Evolutionary conservation across 306 rosid species (phyloP), one percentile per base, ranked within the genome.

Genomic region (Castanea crenata): DNA sequence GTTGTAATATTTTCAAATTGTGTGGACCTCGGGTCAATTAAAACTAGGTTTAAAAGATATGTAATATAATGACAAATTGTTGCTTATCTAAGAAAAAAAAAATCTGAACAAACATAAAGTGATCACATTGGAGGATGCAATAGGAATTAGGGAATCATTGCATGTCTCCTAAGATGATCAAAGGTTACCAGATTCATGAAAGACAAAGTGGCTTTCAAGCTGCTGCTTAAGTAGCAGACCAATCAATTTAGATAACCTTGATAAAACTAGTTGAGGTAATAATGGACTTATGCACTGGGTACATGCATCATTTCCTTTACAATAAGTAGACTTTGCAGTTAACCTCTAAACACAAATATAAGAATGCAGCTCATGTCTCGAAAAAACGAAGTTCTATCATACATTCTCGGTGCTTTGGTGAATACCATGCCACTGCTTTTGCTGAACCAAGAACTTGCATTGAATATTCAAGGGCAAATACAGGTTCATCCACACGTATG

Each of bases 391-490:
- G 99, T 88, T 93, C 99, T 57, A 90, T 78, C 98, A 95, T 93
- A 79, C 85, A 90, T 86, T 95, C 99, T 81, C 74, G 82, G 38
- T 89, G 93, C 81, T 85, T 90, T 20, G 96, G 98, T 72, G 94
- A 91, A 85, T 89, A 95, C 98, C 99, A 95, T 55, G 98, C 99
- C 58, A 93, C 87, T 18, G 98, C 98, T 83, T 95, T 95, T 25
- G 99, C 99, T 3, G 99, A 95, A 86, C 90, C 96, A 83, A 91
- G 98, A 76, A 89, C 97, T 16, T 89, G 87, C 57, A 95, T 76
- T 20, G 98, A 93, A 79, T 91, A 89, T 74, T 95, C 99, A 38
- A 95, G n/a, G 32, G 96, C 98, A 85, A 91, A 81, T 74, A 91
- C 74, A 0, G 96, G 92, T 69, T 95, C 93, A 14, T 90, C 83